phyloP scores from a whole-genome alignment of 148 eudicot genomes.

The Persicaria tinctoria region DNA sequence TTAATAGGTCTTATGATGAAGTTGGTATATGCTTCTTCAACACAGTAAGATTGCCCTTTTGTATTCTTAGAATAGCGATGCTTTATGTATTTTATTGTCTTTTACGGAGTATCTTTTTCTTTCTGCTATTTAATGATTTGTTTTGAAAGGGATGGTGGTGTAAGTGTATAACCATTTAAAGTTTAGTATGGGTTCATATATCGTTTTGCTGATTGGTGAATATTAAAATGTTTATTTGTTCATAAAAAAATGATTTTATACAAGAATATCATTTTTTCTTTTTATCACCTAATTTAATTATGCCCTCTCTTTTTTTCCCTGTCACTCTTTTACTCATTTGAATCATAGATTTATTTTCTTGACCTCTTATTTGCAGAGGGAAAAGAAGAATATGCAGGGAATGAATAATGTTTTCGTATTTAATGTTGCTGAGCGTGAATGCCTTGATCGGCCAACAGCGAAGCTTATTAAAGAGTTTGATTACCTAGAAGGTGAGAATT shows the following conservation, averaged over 20 bases:
- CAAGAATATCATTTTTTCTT: neutral
- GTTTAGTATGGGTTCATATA: neutral
- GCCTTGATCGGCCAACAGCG: constrained; percentile 77
- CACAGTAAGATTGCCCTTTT: constrained; percentile 48
- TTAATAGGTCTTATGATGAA: constrained; percentile 83
- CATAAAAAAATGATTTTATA: neutral
- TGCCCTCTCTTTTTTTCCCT: neutral
- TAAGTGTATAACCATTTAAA: neutral
- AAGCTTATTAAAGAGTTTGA: constrained; percentile 83
- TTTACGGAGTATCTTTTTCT: neutral
- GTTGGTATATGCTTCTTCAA: constrained; percentile 88
- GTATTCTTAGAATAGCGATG: neutral
- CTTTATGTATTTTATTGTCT: neutral
- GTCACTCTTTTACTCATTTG: neutral
- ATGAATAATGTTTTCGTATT: constrained; percentile 65
- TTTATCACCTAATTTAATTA: neutral
- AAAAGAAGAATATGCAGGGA: constrained; percentile 87
- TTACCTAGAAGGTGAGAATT: constrained; percentile 51
- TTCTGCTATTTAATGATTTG: neutral
- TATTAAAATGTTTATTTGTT: too few relatives aligned
- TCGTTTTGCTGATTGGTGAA: neutral
- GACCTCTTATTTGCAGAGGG: constrained; percentile 49
- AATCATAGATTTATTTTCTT: neutral
- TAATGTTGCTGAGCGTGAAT: constrained; percentile 70
- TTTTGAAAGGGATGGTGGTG: neutral